These are phyloP conservation scores for Blastocystis hominis DNA, from an alignment of 352 stramenopile species.

Conservation along the genomic window DNA sequence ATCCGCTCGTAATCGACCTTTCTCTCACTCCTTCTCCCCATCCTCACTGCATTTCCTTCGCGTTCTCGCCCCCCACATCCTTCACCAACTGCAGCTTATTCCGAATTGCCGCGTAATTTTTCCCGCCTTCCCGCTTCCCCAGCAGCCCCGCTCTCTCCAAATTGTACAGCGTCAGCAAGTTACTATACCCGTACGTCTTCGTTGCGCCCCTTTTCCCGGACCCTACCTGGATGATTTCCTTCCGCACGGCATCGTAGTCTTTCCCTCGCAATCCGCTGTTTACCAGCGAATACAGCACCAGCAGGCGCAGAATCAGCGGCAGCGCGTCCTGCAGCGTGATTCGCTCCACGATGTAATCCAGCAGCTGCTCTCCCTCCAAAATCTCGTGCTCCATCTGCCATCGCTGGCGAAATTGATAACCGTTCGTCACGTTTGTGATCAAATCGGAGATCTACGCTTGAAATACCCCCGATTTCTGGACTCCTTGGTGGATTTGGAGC, in stretches of 20 bases:
- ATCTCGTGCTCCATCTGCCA: constrained; percentile 51
- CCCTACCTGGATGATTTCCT: constrained; percentile 17
- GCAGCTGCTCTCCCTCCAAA: neutral
- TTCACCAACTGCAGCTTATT: constrained; percentile 28
- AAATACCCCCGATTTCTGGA: neutral
- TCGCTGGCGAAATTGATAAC: neutral
- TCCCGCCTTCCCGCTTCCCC: neutral
- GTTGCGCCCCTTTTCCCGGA: neutral
- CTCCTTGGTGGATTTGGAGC: constrained; percentile 12
- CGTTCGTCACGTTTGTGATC: neutral
- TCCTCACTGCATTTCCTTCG: neutral
- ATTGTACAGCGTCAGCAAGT: neutral
- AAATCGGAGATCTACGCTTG: neutral
- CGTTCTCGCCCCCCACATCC: neutral
- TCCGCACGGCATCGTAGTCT: neutral
- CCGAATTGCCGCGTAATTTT: neutral
- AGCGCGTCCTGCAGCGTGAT: constrained; percentile 38
- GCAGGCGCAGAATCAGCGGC: neutral
- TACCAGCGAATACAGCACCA: neutral
- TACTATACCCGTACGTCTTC: constrained; percentile 24
- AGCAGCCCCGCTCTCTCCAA: neutral
- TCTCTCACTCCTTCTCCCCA: neutral
- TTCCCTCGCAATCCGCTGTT: constrained; percentile 6
- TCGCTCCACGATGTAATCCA: constrained; percentile 36
- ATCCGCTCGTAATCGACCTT: constrained; percentile 14